Percentiles rank a stretch among this genome's conserved stretches.
Conservation (phyloP, 441 rosid genomes). For the Breynia disticha region DNA sequence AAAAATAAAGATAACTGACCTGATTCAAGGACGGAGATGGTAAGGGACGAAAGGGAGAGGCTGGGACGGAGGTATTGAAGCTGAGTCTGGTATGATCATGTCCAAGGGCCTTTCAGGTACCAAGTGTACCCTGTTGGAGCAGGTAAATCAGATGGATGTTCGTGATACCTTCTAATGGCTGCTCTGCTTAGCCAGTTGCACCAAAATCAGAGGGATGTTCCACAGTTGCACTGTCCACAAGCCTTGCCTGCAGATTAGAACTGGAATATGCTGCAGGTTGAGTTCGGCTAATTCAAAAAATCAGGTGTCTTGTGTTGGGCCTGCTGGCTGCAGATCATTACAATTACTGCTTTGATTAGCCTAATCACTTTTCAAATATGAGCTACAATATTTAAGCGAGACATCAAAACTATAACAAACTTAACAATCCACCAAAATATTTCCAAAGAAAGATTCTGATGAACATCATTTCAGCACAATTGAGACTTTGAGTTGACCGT, state of each 20-base stretch:
- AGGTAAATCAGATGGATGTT: slow-evolving; percentile 21
- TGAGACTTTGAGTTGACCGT: too few relatives aligned
- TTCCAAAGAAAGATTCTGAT: too few relatives aligned
- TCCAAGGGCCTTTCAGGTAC: slow-evolving; percentile 44
- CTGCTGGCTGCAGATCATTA: slow-evolving; percentile 37
- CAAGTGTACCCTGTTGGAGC: slow-evolving; percentile 37
- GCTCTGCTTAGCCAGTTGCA: slow-evolving; percentile 27
- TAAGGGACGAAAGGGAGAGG: too few relatives aligned
- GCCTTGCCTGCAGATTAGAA: slow-evolving; percentile 70
- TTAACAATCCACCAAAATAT: too few relatives aligned
- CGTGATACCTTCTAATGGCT: slow-evolving; percentile 44
- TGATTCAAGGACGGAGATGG: too few relatives aligned
- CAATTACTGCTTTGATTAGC: neutral
- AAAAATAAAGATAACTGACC: too few relatives aligned
- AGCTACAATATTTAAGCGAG: neutral
- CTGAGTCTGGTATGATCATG: slow-evolving; percentile 31
- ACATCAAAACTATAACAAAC: too few relatives aligned
- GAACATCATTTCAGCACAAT: too few relatives aligned
- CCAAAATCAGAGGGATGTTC: slow-evolving; percentile 31
- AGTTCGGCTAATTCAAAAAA: slow-evolving; percentile 59
- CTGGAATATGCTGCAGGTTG: slow-evolving; percentile 44
- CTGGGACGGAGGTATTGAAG: slow-evolving; percentile 2
- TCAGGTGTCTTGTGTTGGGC: slow-evolving; percentile 52
- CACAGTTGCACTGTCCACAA: slow-evolving; percentile 49
- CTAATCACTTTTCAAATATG: neutral